A percentile compares a stretch with the other conserved stretches of the same genome.
phyloP scores from a whole-genome alignment of 768 basidiomycete genomes.

The Rhizopogon salebrosus region DNA sequence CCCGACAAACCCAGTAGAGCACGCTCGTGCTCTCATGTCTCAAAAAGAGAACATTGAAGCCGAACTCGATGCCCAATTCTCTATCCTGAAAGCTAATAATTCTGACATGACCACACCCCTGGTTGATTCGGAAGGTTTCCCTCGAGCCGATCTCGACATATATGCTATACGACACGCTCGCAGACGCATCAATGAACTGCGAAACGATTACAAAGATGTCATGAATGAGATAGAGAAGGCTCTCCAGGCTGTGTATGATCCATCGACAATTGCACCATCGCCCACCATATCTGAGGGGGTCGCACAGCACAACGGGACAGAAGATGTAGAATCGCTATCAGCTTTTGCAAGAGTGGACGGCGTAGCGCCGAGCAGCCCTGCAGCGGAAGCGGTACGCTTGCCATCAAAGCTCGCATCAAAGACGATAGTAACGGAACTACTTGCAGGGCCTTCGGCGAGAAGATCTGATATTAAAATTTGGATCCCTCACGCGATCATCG shows the following conservation, averaged over 20 bases:
- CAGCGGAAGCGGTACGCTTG: constrained; percentile 67
- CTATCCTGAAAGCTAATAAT: constrained; percentile 59
- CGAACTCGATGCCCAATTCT: constrained; percentile 57
- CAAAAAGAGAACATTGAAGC: constrained; percentile 70
- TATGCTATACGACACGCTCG: constrained; percentile 74
- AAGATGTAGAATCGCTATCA: constrained; percentile 13
- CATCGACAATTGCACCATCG: constrained; percentile 11
- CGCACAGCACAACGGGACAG: not conserved
- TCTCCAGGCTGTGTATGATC: constrained; percentile 67
- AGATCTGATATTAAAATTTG: constrained; percentile 75
- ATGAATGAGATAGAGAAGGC: constrained; percentile 64
- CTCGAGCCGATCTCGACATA: constrained; percentile 80
- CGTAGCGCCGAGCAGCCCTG: constrained; percentile 79
- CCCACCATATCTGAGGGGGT: constrained; percentile 17
- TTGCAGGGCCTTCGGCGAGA: constrained; percentile 60
- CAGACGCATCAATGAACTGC: constrained; percentile 70
- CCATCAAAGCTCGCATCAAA: not conserved
- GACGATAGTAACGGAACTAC: not conserved
- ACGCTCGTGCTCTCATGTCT: constrained; percentile 59
- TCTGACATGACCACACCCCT: constrained; percentile 68
- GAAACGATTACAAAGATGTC: constrained; percentile 68
- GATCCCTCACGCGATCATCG: constrained; percentile 47
- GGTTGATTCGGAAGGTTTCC: constrained; percentile 85
- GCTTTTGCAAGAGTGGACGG: constrained; percentile 82
- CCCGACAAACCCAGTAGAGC: constrained; percentile 43